Base-by-base conservation (phyloP, 257 asterid species). In the Verbena officinalis region DNA sequence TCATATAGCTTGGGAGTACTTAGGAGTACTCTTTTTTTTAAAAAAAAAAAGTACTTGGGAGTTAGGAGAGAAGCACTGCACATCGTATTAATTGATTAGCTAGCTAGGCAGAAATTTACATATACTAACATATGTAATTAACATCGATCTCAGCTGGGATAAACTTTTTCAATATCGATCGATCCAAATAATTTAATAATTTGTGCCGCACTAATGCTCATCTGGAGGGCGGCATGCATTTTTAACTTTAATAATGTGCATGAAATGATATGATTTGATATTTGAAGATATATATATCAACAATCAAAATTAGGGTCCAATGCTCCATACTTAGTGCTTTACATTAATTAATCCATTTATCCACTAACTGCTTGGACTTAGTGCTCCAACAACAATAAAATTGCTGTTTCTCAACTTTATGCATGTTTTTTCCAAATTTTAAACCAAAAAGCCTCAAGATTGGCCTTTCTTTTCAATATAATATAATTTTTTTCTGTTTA, bases 311-410 rank as follows among this genome's bases (percentile, higher is more conserved):
- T 58, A 48, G 11, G 60, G 73, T 59, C 62, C 73, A 63, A 64
- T 20, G 52, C 60, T 52, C 73, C 63, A 40, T 48, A 24, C 23
- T 62, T 40, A 61, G 62, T 63, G 53, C 55, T 55, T 8, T 39
- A 33, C 33, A 60, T 66, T 39, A 55, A 55, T 14, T 59, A 55
- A 67, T 69, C 17, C 20, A 83, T 66, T 59, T 70, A 68, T 69
- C 87, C 87, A 83, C 96, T 80, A 75, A 79, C 81, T 66, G 59
- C 67, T 75, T 71, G 81, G 85, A 88, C 89, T 83, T 86, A 79
- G 86, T 83, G 89, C 86, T 77, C 84, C 89, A 83, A 80, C 89
- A 83, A 88, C 81, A 78, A 84, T 62, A 86, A 81, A 77, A 86
- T 36, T 78, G 82, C 68, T 77, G 81, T 49, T 74, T 68, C 68